A percentile compares a stretch with the other conserved stretches of the same genome.
Conservation (phyloP, 257 asterid genomes). For the Nicotiana attenuata region DNA sequence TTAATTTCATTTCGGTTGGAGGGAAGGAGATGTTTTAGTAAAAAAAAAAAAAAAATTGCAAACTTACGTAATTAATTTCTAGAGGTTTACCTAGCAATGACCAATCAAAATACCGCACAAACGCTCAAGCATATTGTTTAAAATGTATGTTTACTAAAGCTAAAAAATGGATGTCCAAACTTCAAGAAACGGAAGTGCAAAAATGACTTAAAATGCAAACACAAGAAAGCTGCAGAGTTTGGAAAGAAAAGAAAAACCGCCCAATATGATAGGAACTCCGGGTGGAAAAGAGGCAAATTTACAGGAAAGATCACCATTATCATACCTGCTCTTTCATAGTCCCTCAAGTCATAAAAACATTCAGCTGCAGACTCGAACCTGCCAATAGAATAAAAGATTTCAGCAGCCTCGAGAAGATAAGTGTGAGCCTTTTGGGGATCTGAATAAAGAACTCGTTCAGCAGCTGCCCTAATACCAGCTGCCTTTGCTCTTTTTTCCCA, state of each 20-base stretch:
- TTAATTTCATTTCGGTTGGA: not conserved
- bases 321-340: slow-evolving; percentile 54
- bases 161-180: not conserved
- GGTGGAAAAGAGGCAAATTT: not conserved
- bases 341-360: slow-evolving; percentile 53
- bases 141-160: not conserved
- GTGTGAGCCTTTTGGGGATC: slow-evolving; percentile 29
- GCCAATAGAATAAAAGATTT: slow-evolving; percentile 45
- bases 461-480: slow-evolving; percentile 36
- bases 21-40: not conserved
- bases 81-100: not conserved
- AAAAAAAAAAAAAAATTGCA: not conserved
- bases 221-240: not conserved
- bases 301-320: not conserved
- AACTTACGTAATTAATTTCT: not conserved
- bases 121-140: not conserved
- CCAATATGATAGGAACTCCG: not conserved
- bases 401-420: slow-evolving; percentile 58
- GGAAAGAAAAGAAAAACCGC: not conserved
- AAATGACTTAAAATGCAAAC: not conserved
- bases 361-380: slow-evolving; percentile 52
- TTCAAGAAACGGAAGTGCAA: not conserved
- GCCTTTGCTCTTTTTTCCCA: slow-evolving; percentile 62
- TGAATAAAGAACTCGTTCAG: slow-evolving; percentile 31
- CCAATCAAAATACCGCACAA: not conserved